Conservation (phyloP, 805 yeast species). For the Limtongia smithiae region DNA sequence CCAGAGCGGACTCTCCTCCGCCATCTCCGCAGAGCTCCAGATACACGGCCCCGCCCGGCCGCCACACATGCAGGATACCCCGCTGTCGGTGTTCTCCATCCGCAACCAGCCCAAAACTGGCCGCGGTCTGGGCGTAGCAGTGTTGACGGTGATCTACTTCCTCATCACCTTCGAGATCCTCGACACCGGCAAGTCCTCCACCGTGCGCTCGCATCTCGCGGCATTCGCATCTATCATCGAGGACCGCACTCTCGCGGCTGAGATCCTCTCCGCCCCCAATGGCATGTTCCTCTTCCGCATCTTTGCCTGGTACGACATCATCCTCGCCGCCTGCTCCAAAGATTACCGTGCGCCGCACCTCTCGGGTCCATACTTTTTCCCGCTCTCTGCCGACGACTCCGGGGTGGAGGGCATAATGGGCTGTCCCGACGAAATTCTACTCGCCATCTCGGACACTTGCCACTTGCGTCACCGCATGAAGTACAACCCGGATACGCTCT, state of each 20-base stretch:
- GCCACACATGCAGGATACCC: neutral
- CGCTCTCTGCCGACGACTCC: slow-evolving; percentile 14
- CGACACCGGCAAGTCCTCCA: slow-evolving; percentile 22
- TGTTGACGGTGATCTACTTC: slow-evolving; percentile 22
- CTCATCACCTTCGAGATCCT: slow-evolving; percentile 22
- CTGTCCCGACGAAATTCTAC: slow-evolving; percentile 25
- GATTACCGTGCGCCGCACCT: slow-evolving; percentile 24
- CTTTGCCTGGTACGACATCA: slow-evolving; percentile 27
- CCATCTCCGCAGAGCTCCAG: neutral
- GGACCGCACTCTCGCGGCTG: slow-evolving; percentile 25
- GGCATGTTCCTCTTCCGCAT: slow-evolving; percentile 25
- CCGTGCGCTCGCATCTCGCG: slow-evolving; percentile 25
- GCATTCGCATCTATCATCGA: slow-evolving; percentile 24
- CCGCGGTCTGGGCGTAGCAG: slow-evolving; percentile 24
- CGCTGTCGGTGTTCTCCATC: slow-evolving; percentile 4
- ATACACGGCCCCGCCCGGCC: neutral
- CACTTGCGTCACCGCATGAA: slow-evolving; percentile 18
- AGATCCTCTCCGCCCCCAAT: slow-evolving; percentile 21
- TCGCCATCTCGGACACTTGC: slow-evolving; percentile 24
- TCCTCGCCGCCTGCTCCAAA: slow-evolving; percentile 21
- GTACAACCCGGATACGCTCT: slow-evolving; percentile 15
- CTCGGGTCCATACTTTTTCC: slow-evolving; percentile 23
- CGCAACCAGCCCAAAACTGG: slow-evolving; percentile 16
- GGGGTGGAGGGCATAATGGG: slow-evolving; percentile 27
- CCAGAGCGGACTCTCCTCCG: neutral